Evolutionary conservation across 768 basidiomycete genomes (phyloP), one percentile per base, ranked within the genome.

Genomic region (Leccinum sublutescens): DNA sequence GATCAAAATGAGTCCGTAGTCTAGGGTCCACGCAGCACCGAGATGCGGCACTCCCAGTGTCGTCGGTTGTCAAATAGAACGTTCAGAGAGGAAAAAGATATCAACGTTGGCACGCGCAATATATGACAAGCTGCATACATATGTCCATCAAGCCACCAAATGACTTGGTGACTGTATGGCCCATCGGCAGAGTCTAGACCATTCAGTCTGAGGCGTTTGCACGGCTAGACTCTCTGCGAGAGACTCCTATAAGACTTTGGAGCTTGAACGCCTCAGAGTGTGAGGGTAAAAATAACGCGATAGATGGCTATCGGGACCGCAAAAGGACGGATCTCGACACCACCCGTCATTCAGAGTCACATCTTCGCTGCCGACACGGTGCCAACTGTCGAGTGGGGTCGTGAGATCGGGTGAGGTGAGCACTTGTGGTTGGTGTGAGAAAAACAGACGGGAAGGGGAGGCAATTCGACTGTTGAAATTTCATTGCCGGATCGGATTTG

Each of bases 131-230:
- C 10, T 25, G 57, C 34, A 51, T 34, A 64, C 56, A 47, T 23
- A 10, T 29, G 38, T 11, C 19, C 65, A 68, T 68, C 67, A 68
- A 68, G 69, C 69, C 69, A 63, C 67, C 33, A 71, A 70, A 71
- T 69, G 58, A 69, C 54, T 49, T 55, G 68, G 43, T 45, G 43
- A 12, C 43, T 21, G 43, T 45, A n/a, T 43, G 40, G 40, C 43
- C 31, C n/a, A 45, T 21, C 59, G 68, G 62, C 55, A 43, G 55
- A 49, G 55, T 12, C 68, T 48, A 55, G 66, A 48, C 55, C 29
- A n/a, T 1, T 2, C 36, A 25, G 33, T 33, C 31, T 33, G 17
- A 50, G 49, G 64, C n/a, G 53, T 31, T 14, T 34, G 47, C 23
- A 49, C 57, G 40, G 49, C 23, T 43, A n/a, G 40, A 25, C 17